phyloP scores from a whole-genome alignment of 1,284 basidiomycete genomes.

The Ganoderma sinense region DNA sequence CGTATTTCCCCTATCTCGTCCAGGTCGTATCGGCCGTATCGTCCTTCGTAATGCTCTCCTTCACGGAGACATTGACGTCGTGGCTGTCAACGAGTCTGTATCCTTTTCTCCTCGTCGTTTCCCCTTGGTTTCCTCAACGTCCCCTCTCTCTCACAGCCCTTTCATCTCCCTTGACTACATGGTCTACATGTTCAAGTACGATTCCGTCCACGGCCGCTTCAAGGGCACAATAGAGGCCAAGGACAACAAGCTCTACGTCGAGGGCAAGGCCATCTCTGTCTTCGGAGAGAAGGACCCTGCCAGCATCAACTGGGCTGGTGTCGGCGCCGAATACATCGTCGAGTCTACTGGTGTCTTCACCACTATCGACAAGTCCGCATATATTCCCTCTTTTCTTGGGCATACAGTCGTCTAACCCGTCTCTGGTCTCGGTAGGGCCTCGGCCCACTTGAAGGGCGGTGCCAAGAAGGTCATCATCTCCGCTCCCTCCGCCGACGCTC shows the following conservation, averaged over 20 bases:
- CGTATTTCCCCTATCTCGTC: not conserved
- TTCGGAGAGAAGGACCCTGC: conserved; percentile 90
- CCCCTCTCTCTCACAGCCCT: conserved; percentile 58
- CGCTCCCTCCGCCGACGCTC: conserved; percentile 97
- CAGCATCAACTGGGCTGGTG: conserved; percentile 85
- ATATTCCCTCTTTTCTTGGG: not conserved
- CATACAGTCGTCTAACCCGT: conserved; percentile 6
- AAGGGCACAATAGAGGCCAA: conserved; percentile 86
- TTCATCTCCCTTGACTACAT: conserved; percentile 98
- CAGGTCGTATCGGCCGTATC: conserved; percentile 96
- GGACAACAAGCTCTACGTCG: conserved; percentile 91
- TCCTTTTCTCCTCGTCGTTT: conserved; percentile 10
- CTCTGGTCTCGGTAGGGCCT: conserved; percentile 67
- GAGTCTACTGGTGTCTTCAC: conserved; percentile 99
- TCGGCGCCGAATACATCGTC: conserved; percentile 93
- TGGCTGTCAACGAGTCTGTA: conserved; percentile 90
- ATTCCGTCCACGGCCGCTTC: conserved; percentile 97
- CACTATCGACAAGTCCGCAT: conserved; percentile 80
- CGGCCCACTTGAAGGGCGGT: conserved; percentile 96
- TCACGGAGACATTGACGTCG: conserved; percentile 80
- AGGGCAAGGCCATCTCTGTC: conserved; percentile 84
- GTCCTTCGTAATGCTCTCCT: conserved; percentile 95
- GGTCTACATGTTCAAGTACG: conserved; percentile 99
- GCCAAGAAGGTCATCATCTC: conserved; percentile 99
- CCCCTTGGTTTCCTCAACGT: not conserved